Evolutionary conservation across 2,329 filamentous ascomycete species (phyloP), one percentile per base, ranked within the genome.

Genomic region (Epichloe elymi): DNA sequence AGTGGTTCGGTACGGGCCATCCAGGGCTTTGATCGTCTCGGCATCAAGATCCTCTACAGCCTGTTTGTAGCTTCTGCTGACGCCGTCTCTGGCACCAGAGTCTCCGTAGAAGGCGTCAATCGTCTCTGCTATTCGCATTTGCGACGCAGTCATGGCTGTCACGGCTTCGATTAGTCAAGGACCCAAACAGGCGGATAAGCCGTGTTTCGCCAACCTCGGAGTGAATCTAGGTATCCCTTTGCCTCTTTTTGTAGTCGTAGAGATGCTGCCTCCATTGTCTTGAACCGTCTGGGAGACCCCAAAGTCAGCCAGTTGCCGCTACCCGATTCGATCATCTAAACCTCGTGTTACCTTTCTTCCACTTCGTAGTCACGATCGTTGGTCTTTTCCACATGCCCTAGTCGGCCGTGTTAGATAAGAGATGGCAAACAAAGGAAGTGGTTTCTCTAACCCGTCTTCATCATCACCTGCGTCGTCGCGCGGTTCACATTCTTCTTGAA

Each of bases 101-200:
- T 98, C 93, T 51, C 93, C 93, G 71, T 98, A 98, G 70, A 98
- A 98, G 40, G 93, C 93, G 71, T 98, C 93, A 69, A 98, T 98
- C 19, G 93, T 98, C 70, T 98, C 93, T 57, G 93, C 93, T 67
- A 98, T 97, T 64, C 91, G 85, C 91, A 98, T 97, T 71, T 98
- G 93, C 50, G 90, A 96, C 49, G 93, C 91, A 15, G 93, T 98
- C 93, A 98, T 98, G 59, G 93, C 91, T 89, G 58, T 33, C 19
- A 15, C 19, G 23, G 36, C 20, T 12, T 8, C 8, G 7, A 15
- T 46, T 52, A 49, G 38, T 26, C 15, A n/a, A 30, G 10, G 37
- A n/a, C 19, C 4, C 4, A 6, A 17, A 10, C 14, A n/a, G 11
- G n/a, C 26, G 41, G 30, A 26, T 15, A 20, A 19, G 6, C 17